phyloP scores from a whole-genome alignment of 164 flowering plant genomes.

The Kingdonia uniflora region DNA sequence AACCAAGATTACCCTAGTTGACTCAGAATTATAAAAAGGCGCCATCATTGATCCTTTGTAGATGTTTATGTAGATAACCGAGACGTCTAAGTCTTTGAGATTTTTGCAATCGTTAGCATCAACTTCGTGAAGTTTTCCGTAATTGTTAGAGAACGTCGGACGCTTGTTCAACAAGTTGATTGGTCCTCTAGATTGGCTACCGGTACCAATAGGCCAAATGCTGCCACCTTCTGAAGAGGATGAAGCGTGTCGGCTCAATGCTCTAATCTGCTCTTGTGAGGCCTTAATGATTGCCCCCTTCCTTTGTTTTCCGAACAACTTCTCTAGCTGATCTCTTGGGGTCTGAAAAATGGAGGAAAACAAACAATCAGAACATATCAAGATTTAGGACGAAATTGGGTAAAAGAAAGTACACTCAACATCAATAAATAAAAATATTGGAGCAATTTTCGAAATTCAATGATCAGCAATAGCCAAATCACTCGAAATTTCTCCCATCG shows the following conservation, averaged over 20 bases:
- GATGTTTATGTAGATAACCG: background rate
- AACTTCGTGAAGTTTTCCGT: background rate
- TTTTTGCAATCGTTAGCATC: background rate
- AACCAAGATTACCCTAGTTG: background rate
- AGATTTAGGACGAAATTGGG: background rate
- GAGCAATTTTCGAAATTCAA: no score
- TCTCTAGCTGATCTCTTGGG: background rate
- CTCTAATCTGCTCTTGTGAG: conserved; percentile 3
- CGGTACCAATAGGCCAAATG: background rate
- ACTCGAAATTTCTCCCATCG: no score
- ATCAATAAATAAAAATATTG: no score
- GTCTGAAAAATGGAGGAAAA: background rate
- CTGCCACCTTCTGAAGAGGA: background rate
- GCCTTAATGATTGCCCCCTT: background rate
- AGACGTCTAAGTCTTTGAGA: conserved; percentile 2
- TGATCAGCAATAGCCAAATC: no score
- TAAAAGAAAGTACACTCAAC: background rate
- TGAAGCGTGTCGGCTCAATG: background rate
- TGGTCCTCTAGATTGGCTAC: background rate
- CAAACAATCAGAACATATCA: background rate
- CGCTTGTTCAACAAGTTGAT: background rate
- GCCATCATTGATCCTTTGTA: background rate
- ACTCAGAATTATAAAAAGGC: background rate
- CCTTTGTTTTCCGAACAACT: background rate
- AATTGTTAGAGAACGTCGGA: no score